A percentile compares a stretch with the other conserved stretches of the same genome.
Conservation (phyloP, 352 stramenopile genomes). For the Phytophthora brassicae region DNA sequence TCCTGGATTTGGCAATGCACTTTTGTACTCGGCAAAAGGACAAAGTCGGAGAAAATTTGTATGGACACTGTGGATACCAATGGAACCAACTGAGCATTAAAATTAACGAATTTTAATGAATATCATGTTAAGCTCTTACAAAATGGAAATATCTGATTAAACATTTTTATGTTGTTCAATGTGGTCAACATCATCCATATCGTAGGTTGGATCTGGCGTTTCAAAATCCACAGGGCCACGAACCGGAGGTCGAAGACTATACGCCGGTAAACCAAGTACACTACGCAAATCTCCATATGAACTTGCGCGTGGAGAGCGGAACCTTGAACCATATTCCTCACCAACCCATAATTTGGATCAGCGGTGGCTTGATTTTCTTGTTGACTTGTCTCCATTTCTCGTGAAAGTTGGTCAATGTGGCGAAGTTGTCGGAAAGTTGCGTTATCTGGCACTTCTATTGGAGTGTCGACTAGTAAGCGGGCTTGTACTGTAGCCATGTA, state of each 20-base stretch:
- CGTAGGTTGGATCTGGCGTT: background rate
- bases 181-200: conserved; percentile 15
- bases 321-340: background rate
- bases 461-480: background rate
- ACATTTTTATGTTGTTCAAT: background rate
- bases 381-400: background rate
- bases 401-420: conserved; percentile 1
- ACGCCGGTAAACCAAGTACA: background rate
- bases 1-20: background rate
- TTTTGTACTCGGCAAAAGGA: background rate
- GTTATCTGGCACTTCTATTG: conserved; percentile 6
- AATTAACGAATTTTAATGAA: background rate
- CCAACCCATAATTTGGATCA: background rate
- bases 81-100: background rate
- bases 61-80: background rate
- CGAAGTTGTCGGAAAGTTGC: conserved; percentile 13
- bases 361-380: background rate
- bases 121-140: background rate
- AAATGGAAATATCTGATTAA: background rate
- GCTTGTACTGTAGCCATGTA: conserved; percentile 20
- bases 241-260: conserved; percentile 12
- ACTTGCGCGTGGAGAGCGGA: background rate
- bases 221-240: conserved; percentile 1
- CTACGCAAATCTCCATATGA: background rate
- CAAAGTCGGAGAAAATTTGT: background rate